Evolutionary conservation across 176 grass and related monocot genomes (phyloP), one percentile per base, ranked within the genome.

Genomic region (Aegilops umbellulata): DNA sequence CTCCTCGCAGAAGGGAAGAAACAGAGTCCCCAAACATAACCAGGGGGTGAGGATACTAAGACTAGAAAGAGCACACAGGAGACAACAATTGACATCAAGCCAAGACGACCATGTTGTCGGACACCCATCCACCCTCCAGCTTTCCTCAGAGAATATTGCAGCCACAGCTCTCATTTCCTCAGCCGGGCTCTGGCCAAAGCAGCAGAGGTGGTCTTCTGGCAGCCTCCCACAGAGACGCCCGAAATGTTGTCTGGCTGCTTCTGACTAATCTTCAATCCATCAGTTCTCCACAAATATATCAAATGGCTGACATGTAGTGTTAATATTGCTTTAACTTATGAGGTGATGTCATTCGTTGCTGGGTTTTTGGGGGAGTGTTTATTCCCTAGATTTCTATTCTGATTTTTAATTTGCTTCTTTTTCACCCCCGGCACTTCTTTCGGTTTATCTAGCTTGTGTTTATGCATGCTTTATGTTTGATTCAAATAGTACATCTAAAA

Each of bases 271-370:
- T 57, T 57, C 6, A 22, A 57, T 7, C 53, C 53, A 57, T 8
- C 53, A 57, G 53, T 57, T 57, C 53, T 77, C 61, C 41, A 67
- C 16, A 13, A 85, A 65, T 17, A 26, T 85, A 32, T 55, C 0
- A 7, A 16, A 55, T 53, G 35, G 6, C 8, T 41, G 53, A 57
- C 2, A 57, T 22, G 19, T 57, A 57, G 53, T 22, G 53, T 20
- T 55, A 53, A 55, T 55, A 55, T 41, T 72, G 51, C 27, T 49
- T 71, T 82, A 60, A 70, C 22, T 70, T 63, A 25, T 63, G 41
- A 63, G 19, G 58, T 77, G 22, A 65, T 85, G 67, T n/a, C 47
- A 66, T 85, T 66, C 41, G 20, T 29, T 66, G 41, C 72, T 84
- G 27, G 1, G 22, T 65, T 10, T 62, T 39, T 73, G 42, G 49